Base-by-base conservation (phyloP, 2,329 filamentous ascomycete genomes). In the Trichoderma sp. region DNA sequence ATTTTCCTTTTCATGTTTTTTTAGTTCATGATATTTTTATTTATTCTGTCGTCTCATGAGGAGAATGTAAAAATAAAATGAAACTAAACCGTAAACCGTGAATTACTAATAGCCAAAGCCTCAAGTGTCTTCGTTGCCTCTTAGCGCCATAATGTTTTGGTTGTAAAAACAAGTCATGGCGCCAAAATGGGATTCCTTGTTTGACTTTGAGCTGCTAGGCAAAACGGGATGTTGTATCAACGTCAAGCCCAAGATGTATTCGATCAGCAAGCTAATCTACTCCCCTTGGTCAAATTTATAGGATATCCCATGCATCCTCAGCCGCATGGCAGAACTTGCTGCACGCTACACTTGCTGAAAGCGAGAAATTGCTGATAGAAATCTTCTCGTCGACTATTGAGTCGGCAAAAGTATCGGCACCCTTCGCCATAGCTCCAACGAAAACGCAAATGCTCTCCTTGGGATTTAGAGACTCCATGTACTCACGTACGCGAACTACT, bases 251-350 rank as follows among this genome's bases (percentile, higher is more conserved):
- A 53, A 79, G 76, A 75, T 72, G 74, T 72, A 72, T 57, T 67
- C 73, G 73, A 58, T 70, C 73, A 30, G 28, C 60, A 65, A 63
- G 69, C 73, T 70, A 73, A 72, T 34, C 53, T 60, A 64, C 57
- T 51, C 43, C 30, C 24, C 67, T 36, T 53, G 26, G 56, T 62
- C 57, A 70, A 70, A n/a, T 53, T 87, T 90, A 99, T 78, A 98
- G 89, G 77, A 99, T 93, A 80, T 93, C 91, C 96, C 96, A 99
- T 43, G 92, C 92, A 82, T 99, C 96, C 84, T 99, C 96, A 57
- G 95, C 95, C 53, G 95, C 96, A 83, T 99, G 96, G 83, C 96
- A 98, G 86, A 99, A 98, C 83, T 98, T 99, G 89, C 95, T 98
- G 88, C 96, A 99, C 57, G 96, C 95, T 74, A 99, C 96, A 85